Evolutionary conservation across 2,329 filamentous ascomycete genomes (phyloP).

Genomic region (Bipolaris gigantea): DNA sequence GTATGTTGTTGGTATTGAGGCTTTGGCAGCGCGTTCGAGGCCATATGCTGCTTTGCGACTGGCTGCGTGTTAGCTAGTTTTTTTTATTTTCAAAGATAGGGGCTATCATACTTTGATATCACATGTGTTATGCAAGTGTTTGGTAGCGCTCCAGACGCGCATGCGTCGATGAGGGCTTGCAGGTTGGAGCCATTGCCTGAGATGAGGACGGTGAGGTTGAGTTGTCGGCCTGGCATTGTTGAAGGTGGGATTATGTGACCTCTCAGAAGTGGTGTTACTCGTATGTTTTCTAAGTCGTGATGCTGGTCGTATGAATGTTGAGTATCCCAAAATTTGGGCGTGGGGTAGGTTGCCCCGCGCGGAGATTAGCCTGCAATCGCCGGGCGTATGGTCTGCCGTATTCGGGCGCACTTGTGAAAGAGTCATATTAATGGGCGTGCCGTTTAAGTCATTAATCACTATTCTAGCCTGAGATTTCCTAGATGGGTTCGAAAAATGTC

Average conservation of each 20-base stretch:
- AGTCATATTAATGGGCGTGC: conserved; percentile 8
- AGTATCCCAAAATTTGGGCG: conserved; percentile 23
- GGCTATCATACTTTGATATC: conserved; percentile 52
- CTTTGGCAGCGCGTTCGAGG: conserved; percentile 61
- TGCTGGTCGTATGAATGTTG: background rate
- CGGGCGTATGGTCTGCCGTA: background rate
- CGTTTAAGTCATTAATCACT: conserved; percentile 4
- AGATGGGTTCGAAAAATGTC: too few relatives aligned
- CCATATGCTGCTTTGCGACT: conserved; percentile 63
- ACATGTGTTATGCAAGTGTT: conserved; percentile 62
- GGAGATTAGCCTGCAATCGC: conserved; percentile 13
- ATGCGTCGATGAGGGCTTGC: conserved; percentile 72
- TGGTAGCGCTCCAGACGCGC: conserved; percentile 52
- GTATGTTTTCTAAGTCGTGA: background rate
- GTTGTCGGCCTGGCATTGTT: conserved; percentile 32
- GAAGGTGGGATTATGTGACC: background rate
- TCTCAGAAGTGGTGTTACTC: background rate
- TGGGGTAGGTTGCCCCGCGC: conserved; percentile 26
- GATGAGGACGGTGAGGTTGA: conserved; percentile 64
- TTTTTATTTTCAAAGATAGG: too few relatives aligned
- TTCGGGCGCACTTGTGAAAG: background rate
- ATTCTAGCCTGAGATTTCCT: background rate
- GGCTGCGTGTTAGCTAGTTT: background rate
- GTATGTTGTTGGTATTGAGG: conserved; percentile 71
- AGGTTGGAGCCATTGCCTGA: conserved; percentile 72